Evolutionary conservation across 768 basidiomycete genomes (phyloP).

Genomic region (Tylopilus cervinicoccineus): DNA sequence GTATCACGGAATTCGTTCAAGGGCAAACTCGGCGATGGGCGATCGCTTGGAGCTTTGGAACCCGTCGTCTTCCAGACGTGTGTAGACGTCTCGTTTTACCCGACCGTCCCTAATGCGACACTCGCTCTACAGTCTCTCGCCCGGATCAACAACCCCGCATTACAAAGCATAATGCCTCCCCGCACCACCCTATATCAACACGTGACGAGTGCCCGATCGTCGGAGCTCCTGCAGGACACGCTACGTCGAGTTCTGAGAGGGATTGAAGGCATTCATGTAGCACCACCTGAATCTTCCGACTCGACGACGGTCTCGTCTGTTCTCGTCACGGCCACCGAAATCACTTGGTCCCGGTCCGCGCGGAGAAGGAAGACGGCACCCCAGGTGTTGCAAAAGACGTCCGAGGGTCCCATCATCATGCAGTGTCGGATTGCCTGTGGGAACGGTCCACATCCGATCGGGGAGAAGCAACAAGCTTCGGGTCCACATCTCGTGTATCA

Average conservation of each 20-base stretch:
- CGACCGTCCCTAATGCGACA: slow-evolving; percentile 32
- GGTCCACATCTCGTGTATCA: slow-evolving; percentile 37
- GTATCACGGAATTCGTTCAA: slow-evolving; percentile 77
- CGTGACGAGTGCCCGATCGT: slow-evolving; percentile 15
- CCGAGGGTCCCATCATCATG: slow-evolving; percentile 11
- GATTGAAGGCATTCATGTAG: slow-evolving; percentile 31
- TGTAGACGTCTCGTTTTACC: slow-evolving; percentile 24
- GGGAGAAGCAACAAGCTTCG: slow-evolving; percentile 6
- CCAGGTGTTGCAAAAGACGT: not conserved
- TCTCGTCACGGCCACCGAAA: slow-evolving; percentile 29
- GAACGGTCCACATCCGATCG: slow-evolving; percentile 10
- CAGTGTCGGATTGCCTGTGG: slow-evolving; percentile 25
- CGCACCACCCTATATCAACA: slow-evolving; percentile 53
- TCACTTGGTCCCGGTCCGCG: slow-evolving; percentile 70
- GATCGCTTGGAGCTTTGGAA: slow-evolving; percentile 77
- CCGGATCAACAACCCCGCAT: slow-evolving; percentile 36
- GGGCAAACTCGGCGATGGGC: slow-evolving; percentile 93
- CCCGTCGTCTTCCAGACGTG: slow-evolving; percentile 73
- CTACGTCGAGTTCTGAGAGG: slow-evolving; percentile 32
- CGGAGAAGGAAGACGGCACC: slow-evolving; percentile 41
- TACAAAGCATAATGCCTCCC: slow-evolving; percentile 53
- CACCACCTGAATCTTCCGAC: not conserved
- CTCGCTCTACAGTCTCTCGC: slow-evolving; percentile 30
- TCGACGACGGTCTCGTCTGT: slow-evolving; percentile 8
- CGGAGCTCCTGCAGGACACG: slow-evolving; percentile 7